These are phyloP conservation scores for Solanum rostratum DNA, from an alignment of 257 asterid genomes.

Conservation along the genomic window DNA sequence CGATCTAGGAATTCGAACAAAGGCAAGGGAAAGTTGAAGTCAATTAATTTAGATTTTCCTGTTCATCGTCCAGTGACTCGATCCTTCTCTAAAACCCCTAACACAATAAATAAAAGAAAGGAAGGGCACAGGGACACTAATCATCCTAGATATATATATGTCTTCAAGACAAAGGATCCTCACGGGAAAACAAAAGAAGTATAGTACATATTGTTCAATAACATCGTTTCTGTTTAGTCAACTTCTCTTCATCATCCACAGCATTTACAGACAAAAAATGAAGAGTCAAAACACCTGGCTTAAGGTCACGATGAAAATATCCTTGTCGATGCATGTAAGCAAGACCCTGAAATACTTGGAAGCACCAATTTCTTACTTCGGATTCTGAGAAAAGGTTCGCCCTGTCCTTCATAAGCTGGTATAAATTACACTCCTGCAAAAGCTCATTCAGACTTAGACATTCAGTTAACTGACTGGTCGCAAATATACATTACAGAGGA, in stretches of 20 bases:
- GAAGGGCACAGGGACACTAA: neutral
- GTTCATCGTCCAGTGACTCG: too few relatives aligned
- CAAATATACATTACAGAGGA: neutral
- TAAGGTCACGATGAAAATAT: constrained; percentile 95
- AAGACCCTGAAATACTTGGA: constrained; percentile 95
- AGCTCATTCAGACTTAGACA: neutral
- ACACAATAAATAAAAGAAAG: neutral
- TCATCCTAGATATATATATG: neutral
- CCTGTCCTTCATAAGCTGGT: constrained; percentile 88
- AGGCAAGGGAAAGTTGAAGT: too few relatives aligned
- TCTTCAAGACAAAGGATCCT: neutral
- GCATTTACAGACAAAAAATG: neutral
- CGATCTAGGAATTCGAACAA: too few relatives aligned
- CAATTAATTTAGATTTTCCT: too few relatives aligned
- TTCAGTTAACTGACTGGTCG: neutral
- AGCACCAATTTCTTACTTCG: constrained; percentile 87
- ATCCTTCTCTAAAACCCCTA: too few relatives aligned
- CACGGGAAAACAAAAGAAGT: neutral
- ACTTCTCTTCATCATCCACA: neutral
- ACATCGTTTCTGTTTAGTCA: neutral
- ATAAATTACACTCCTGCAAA: constrained; percentile 72
- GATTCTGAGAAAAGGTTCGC: constrained; percentile 54
- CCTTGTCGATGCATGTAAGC: constrained; percentile 91
- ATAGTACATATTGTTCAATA: neutral
- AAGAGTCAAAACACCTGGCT: constrained; percentile 53